Evolutionary conservation across 116 monocot genomes (phyloP).

Genomic region (Posidonia oceanica): DNA sequence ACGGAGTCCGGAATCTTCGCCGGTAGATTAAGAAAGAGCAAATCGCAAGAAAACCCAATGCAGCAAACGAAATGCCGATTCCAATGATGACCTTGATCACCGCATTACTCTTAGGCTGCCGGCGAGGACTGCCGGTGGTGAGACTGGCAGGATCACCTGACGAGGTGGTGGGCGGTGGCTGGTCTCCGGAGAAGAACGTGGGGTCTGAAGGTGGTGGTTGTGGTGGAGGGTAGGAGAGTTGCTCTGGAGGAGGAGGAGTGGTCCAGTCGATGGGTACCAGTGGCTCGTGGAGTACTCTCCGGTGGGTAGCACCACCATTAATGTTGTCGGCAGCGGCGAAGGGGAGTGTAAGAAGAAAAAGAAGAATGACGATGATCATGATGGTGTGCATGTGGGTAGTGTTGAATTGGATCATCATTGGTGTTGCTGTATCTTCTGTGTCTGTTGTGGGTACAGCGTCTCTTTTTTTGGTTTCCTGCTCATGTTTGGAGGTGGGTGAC

Average conservation of each 20-base stretch:
- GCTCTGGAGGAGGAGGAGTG: slow-evolving; percentile 38
- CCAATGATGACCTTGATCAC: slow-evolving; percentile 20
- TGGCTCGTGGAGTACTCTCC: slow-evolving; percentile 72
- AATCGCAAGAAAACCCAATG: slow-evolving; percentile 16
- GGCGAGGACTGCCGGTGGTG: slow-evolving; percentile 6
- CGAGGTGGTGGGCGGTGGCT: slow-evolving; percentile 1
- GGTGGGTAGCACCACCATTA: background rate
- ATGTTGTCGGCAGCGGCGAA: slow-evolving; percentile 1
- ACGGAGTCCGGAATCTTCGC: slow-evolving; percentile 10
- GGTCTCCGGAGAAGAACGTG: background rate
- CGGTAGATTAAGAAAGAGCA: slow-evolving; percentile 32
- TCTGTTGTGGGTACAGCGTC: background rate
- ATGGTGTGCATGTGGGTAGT: too few relatives aligned
- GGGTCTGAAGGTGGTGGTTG: background rate
- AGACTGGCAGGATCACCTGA: slow-evolving; percentile 1
- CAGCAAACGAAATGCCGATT: slow-evolving; percentile 19
- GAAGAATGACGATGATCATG: background rate
- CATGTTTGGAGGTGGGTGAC: background rate
- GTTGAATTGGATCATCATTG: too few relatives aligned
- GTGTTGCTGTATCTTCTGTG: too few relatives aligned
- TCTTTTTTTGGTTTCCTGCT: background rate
- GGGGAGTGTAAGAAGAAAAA: background rate
- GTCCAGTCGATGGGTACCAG: slow-evolving; percentile 76
- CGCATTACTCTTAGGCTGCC: background rate
- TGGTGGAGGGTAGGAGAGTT: slow-evolving; percentile 10